phyloP scores from a whole-genome alignment of 306 rosid species.

The Dicorynia guianensis region DNA sequence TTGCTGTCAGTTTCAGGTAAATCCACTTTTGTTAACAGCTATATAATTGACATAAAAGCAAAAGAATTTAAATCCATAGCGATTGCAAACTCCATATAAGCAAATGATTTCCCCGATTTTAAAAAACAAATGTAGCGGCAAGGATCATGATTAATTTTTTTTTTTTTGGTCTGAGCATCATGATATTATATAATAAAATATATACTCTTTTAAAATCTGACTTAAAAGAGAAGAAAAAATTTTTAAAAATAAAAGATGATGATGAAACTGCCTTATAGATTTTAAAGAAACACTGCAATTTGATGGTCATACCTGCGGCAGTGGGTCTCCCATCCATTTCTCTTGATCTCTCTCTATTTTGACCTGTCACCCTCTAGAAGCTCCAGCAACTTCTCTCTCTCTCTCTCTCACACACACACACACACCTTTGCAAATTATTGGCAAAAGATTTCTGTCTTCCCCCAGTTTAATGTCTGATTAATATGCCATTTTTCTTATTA shows the following conservation, averaged over 20 bases:
- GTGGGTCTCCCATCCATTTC: neutral
- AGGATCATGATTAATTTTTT: no score
- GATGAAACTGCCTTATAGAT: neutral
- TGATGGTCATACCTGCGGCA: neutral
- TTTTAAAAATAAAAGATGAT: neutral
- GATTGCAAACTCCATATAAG: neutral
- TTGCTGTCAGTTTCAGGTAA: no score
- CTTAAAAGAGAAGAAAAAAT: no score
- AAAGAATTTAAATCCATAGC: no score
- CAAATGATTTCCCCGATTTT: no score
- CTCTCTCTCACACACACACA: no score
- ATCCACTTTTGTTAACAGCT: no score
- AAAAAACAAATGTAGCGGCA: no score
- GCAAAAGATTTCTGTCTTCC: neutral
- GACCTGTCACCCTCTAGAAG: neutral
- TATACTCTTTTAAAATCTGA: no score
- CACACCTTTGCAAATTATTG: neutral
- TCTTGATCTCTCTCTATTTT: neutral
- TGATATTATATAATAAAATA: no score
- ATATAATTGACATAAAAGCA: no score
- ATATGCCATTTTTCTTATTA: neutral
- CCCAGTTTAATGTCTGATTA: neutral
- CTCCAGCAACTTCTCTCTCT: neutral
- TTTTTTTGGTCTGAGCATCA: no score
- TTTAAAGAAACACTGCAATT: constrained; percentile 10